Base-by-base conservation (phyloP, 2,329 filamentous ascomycete species). In the Calonectria montana region DNA sequence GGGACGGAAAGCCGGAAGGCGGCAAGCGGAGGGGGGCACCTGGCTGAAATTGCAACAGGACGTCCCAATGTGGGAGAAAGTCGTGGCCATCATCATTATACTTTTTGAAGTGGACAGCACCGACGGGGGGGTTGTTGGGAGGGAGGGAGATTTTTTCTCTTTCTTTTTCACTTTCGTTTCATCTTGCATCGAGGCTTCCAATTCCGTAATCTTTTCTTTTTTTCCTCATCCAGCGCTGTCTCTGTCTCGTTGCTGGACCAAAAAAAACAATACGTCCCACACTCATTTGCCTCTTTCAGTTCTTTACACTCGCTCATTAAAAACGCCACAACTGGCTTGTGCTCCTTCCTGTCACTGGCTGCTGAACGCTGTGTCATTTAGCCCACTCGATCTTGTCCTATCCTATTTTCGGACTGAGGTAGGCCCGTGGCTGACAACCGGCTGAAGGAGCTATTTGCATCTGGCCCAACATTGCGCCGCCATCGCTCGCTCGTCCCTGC, bases 401-500 rank as follows among this genome's bases (percentile, higher is more conserved):
- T 39, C 31, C 65, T 68, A 48, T 59, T 68, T 68, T 63, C 43
- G 65, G 65, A 68, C 16, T 48, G 48, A 41, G 35, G 25, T 48
- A 45, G 63, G 48, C 45, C n/a, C n/a, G 63, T 65, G 63, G 63
- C 63, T 65, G 48, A 47, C 35, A 41, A 48, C 57, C 65, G 35
- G 55, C 65, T 62, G 53, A 62, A 62, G 37, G 39, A 62, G 39
- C 25, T 25, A 62, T 62, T 31, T 45, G 37, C 43, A 27, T 41
- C 48, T 31, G 48, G 47, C 59, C 39, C 39, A 39, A 35, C 45
- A 59, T 59, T 37, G 53, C 53, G 53, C 48, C 48, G 35, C 35
- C 47, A 27, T 29, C 35, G 16, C 37, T 41, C 21, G 23, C 35
- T 43, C 23, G 21, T 35, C 43, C 10, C 15, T 31, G 12, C 23